Evolutionary conservation across 2,329 filamentous ascomycete genomes (phyloP), one percentile per base, ranked within the genome.

Genomic region (Talaromyces sp.): DNA sequence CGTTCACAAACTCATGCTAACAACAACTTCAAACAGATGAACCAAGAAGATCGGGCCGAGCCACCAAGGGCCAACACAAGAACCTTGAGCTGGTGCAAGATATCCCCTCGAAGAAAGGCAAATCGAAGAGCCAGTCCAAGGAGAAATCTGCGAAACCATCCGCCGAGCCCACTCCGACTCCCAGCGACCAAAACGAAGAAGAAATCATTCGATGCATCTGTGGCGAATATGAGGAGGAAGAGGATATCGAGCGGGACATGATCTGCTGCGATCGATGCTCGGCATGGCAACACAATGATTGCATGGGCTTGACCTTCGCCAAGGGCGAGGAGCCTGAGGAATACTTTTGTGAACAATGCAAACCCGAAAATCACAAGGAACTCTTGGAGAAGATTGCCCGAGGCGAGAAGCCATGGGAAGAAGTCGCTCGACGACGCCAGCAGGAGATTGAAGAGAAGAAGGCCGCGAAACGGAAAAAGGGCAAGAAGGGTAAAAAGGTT

Each of bases 201-300:
- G 91, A 93, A 73, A 86, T 95, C 70, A 96, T 98, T 69, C 90
- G 94, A 70, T 99, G 94, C 77, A 91, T 97, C 59, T 99, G 94
- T 75, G 94, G 95, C 70, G 90, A 92, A 66, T 91, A 91, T 53
- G 90, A 91, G 71, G 90, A 93, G 70, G 91, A 93, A 67, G 91
- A 94, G 70, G 91, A 96, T 71, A 89, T 91, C 15, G 91, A 91
- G 70, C 90, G 95, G 72, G 89, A 93, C 61, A 98, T 96, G 93
- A 97, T 99, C 73, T 92, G 91, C 67, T 99, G 95, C 81, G 95
- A 99, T 78, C 87, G 86, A 56, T 99, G 95, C 78, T 88, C 88
- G 58, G 94, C 90, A 49, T 99, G 95, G 95, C 95, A 99, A 79
- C 95, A 99, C 79, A 97, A 97, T 74, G 89, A 96, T 69, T 99